phyloP scores from a whole-genome alignment of 2,329 filamentous ascomycete species.

The Penicillium sp. region DNA sequence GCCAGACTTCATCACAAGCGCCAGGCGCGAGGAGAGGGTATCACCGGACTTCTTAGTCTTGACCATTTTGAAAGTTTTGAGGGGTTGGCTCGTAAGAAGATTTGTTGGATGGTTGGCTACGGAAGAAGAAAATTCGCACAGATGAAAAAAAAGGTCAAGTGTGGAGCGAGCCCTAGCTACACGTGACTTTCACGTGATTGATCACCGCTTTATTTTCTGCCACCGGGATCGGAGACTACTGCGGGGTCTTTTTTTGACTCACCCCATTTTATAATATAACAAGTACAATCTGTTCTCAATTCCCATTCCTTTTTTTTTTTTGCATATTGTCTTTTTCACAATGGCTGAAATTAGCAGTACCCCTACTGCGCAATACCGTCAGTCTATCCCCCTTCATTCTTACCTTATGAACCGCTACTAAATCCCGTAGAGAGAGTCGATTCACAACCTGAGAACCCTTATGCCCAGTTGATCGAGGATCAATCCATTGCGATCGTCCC shows the following conservation, averaged over 20 bases:
- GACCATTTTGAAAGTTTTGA: slow-evolving; percentile 56
- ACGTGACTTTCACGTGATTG: neutral
- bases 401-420: slow-evolving; percentile 44
- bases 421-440: slow-evolving; percentile 55
- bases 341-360: slow-evolving; percentile 28
- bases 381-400: slow-evolving; percentile 29
- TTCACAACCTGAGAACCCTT: slow-evolving; percentile 86
- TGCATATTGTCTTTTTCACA: slow-evolving; percentile 9
- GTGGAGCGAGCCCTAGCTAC: slow-evolving; percentile 4
- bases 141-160: neutral
- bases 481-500: slow-evolving; percentile 85
- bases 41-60: slow-evolving; percentile 76
- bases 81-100: slow-evolving; percentile 26
- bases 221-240: slow-evolving; percentile 2
- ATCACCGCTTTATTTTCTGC: slow-evolving; percentile 3
- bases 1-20: slow-evolving; percentile 64
- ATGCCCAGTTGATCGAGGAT: slow-evolving; percentile 78
- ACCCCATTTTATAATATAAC: neutral
- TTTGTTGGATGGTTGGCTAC: slow-evolving; percentile 7
- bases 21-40: slow-evolving; percentile 69
- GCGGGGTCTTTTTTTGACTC: slow-evolving; percentile 8
- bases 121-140: slow-evolving; percentile 2
- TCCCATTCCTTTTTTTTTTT: neutral
- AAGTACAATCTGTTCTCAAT: neutral
- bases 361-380: slow-evolving; percentile 34